Base-by-base conservation (phyloP, 2,329 filamentous ascomycete genomes). In the Cephalotrichum gorgonifer region DNA sequence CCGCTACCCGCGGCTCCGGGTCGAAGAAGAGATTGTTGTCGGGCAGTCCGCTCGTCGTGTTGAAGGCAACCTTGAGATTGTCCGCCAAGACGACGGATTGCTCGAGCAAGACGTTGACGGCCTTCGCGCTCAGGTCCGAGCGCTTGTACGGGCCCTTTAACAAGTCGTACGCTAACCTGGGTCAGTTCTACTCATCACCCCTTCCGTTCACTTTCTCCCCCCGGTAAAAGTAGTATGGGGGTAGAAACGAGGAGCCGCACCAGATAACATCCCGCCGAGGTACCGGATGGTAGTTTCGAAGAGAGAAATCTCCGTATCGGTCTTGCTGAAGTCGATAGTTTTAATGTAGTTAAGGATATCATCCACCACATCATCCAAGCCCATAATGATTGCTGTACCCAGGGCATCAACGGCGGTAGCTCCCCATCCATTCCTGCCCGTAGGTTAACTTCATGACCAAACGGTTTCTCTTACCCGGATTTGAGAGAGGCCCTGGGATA, bases 261-360 rank as follows among this genome's bases (percentile, higher is more conserved):
- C 86, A 2, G 88, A 86, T 8, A 95, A 61, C 57, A 95, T 73
- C 15, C 88, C 89, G 9, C 79, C 89, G 1, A 95, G 68, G 58
- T 95, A 95, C 26, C 89, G 82, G 59, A 95, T 95, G 1, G 87
- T 95, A 0, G 88, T 94, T 66, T 95, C 89, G 58, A 95, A 95
- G 7, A 95, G 66, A 33, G 85, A 91, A 44, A 95, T 80, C 9
- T 71, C 65, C 2, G 71, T 64, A 2, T 71, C 58, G 3, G 46
- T 48, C 45, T 53, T 50, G 4, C 54, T 51, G 59, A 87, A 95
- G 63, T 94, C 72, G 58, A 94, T 83, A 0, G 66, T 76, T 0
- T 79, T 75, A 43, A 95, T 76, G 60, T 82, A 83, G 6, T 83
- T 71, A 20, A 95, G 64, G 54, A 94, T 89, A 48, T 81, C 71